Percentiles rank a stretch among this genome's conserved stretches.
Evolutionary conservation across 2,329 filamentous ascomycete genomes (phyloP).

Genomic region (Fonsecaea erecta): DNA sequence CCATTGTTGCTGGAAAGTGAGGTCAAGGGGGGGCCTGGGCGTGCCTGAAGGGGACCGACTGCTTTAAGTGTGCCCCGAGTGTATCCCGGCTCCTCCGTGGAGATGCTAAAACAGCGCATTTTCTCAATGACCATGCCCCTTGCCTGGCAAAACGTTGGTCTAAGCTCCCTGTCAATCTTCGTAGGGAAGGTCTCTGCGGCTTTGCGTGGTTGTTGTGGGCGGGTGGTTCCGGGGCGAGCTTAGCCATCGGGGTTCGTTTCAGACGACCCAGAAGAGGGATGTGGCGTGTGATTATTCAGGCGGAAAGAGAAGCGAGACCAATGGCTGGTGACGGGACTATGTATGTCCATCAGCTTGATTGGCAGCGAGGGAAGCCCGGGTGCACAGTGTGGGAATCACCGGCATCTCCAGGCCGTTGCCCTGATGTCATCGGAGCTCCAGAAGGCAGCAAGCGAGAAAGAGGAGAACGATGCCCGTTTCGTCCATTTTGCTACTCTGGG

Average conservation of each 20-base stretch:
- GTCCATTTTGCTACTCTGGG: neutral
- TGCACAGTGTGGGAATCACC: neutral
- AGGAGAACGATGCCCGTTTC: neutral
- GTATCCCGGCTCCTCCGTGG: neutral
- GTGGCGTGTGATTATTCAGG: neutral
- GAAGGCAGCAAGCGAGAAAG: neutral
- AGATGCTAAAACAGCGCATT: conserved; percentile 4
- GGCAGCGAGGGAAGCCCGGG: neutral
- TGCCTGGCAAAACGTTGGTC: neutral
- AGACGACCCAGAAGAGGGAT: neutral
- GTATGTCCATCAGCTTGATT: neutral
- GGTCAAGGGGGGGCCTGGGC: neutral
- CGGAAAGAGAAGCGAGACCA: neutral
- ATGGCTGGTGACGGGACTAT: neutral
- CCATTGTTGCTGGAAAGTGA: neutral
- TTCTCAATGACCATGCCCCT: neutral
- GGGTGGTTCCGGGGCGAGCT: neutral
- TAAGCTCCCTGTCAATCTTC: neutral
- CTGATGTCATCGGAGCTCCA: neutral
- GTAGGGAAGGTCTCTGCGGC: neutral
- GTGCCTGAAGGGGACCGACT: neutral
- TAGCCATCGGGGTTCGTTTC: neutral
- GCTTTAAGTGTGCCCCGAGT: neutral
- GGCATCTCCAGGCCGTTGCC: neutral
- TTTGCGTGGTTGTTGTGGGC: neutral